phyloP scores from a whole-genome alignment of 345 rosid species.

The Moricandia arvensis region DNA sequence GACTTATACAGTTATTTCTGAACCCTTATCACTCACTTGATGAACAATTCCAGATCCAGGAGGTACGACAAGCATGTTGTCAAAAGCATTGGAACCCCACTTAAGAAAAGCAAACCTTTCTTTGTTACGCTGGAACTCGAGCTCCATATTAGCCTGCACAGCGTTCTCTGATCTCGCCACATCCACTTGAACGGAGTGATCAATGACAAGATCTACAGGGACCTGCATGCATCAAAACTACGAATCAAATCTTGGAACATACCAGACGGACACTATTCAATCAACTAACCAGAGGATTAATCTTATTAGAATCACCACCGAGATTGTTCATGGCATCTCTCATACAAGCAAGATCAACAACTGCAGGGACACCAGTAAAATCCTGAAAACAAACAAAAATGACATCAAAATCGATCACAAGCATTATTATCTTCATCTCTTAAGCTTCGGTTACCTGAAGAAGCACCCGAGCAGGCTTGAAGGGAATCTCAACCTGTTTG shows the following conservation, averaged over 20 bases:
- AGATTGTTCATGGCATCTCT: slow-evolving; percentile 96
- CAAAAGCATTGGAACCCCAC: slow-evolving; percentile 94
- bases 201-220: slow-evolving; percentile 96
- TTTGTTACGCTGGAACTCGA: slow-evolving; percentile 93
- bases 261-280: neutral
- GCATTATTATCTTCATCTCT: too few species aligned
- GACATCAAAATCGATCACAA: too few species aligned
- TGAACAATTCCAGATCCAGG: slow-evolving; percentile 99
- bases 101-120: slow-evolving; percentile 97
- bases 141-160: slow-evolving; percentile 93
- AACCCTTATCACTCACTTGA: slow-evolving; percentile 57
- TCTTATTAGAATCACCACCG: slow-evolving; percentile 87
- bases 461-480: slow-evolving; percentile 98
- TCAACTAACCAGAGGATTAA: slow-evolving; percentile 35
- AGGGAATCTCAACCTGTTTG: slow-evolving; percentile 96
- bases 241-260: neutral
- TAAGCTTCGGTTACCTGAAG: slow-evolving; percentile 31
- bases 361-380: slow-evolving; percentile 99
- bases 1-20: neutral
- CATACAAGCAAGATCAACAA: slow-evolving; percentile 98
- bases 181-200: slow-evolving; percentile 99
- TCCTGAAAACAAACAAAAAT: slow-evolving; percentile 58
- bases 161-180: slow-evolving; percentile 94
- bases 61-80: slow-evolving; percentile 97
- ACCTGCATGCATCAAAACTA: slow-evolving; percentile 35